Evolutionary conservation across 176 grass and related monocot genomes (phyloP).

Genomic region (Secale cereale): DNA sequence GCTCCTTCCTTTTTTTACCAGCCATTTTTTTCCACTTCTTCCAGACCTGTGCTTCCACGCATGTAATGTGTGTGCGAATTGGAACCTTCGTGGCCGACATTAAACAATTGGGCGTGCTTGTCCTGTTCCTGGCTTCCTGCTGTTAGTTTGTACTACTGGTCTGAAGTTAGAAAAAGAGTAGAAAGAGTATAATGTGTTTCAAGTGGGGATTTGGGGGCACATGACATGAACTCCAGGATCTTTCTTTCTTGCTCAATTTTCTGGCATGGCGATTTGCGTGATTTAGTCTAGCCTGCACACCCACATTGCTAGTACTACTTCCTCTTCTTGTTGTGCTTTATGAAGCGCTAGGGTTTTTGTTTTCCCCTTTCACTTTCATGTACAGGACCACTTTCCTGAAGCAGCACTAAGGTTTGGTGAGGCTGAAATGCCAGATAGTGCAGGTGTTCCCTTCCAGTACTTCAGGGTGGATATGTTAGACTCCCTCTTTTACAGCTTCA

Average conservation of each 20-base stretch:
- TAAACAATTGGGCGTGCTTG: background rate
- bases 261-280: background rate
- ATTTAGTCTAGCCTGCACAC: background rate
- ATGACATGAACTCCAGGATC: background rate
- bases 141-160: background rate
- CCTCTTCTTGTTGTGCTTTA: background rate
- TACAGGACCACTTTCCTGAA: background rate
- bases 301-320: background rate
- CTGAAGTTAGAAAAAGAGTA: background rate
- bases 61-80: background rate
- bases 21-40: background rate
- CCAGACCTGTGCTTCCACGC: background rate
- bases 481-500: background rate
- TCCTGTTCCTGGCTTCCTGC: background rate
- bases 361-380: background rate
- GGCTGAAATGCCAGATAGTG: background rate
- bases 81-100: background rate
- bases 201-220: slow-evolving; percentile 10
- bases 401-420: background rate
- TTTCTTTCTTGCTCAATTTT: background rate
- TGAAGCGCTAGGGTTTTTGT: background rate
- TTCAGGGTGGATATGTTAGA: background rate
- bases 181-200: background rate
- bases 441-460: background rate
- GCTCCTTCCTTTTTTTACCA: background rate